Evolutionary conservation across 768 basidiomycete genomes (phyloP).

Genomic region (Tricholoma matsutake): DNA sequence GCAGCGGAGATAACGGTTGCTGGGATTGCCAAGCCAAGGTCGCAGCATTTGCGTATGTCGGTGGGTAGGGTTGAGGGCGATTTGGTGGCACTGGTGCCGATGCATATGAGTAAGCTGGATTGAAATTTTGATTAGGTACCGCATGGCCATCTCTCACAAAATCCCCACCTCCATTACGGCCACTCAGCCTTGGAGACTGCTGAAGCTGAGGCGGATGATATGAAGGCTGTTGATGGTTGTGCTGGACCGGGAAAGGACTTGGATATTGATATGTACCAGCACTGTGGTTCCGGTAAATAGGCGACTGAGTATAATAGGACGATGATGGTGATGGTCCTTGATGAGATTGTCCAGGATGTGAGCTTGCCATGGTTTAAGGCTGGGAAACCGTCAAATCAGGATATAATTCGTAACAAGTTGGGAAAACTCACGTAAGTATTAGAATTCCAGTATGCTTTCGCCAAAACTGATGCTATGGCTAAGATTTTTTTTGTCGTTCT

Average conservation of each 20-base stretch:
- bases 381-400: neutral
- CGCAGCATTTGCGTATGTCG: slow-evolving; percentile 25
- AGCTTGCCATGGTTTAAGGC: slow-evolving; percentile 15
- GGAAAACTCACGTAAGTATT: too few relatives aligned
- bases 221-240: slow-evolving; percentile 31
- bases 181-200: slow-evolving; percentile 30
- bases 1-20: slow-evolving; percentile 53
- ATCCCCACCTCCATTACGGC: slow-evolving; percentile 27
- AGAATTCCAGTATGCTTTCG: neutral
- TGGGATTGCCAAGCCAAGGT: slow-evolving; percentile 42
- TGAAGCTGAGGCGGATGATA: slow-evolving; percentile 35
- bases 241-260: slow-evolving; percentile 34
- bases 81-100: slow-evolving; percentile 7
- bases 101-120: slow-evolving; percentile 25
- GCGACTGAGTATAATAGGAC: slow-evolving; percentile 18
- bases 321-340: slow-evolving; percentile 20
- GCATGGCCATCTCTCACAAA: slow-evolving; percentile 36
- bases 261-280: slow-evolving; percentile 23
- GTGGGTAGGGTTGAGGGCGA: slow-evolving; percentile 30
- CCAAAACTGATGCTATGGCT: too few relatives aligned
- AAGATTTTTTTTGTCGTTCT: too few relatives aligned
- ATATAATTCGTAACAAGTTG: too few relatives aligned
- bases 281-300: slow-evolving; percentile 33
- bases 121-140: slow-evolving; percentile 31
- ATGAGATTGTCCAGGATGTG: slow-evolving; percentile 20